Conservation (phyloP, 345 rosid genomes). For the Pistacia integerrima region DNA sequence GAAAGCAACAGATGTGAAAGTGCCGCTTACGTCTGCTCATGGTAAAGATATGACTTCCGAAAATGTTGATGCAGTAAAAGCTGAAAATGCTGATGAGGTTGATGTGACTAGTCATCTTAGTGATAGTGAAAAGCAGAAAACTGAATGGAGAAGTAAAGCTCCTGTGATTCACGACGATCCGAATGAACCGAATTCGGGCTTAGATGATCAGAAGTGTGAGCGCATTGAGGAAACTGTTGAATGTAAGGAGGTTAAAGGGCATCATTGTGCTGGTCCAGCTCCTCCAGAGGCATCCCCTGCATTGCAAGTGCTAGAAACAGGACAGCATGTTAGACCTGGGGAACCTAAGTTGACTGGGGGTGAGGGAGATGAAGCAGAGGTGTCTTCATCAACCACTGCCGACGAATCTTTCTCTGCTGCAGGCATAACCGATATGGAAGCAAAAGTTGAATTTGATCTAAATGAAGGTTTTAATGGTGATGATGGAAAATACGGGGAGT, state of each 20-base stretch:
- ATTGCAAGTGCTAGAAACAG: constrained; percentile 28
- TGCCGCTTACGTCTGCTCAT: constrained; percentile 25
- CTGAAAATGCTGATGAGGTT: constrained; percentile 37
- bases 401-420: constrained; percentile 31
- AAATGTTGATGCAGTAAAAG: constrained; percentile 32
- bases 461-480: constrained; percentile 77
- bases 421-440: constrained; percentile 45
- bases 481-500: constrained; percentile 50
- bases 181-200: constrained; percentile 18
- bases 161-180: constrained; percentile 11
- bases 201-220: constrained; percentile 37
- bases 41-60: constrained; percentile 23
- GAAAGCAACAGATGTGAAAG: constrained; percentile 29
- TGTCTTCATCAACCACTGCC: constrained; percentile 31
- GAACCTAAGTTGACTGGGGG: constrained; percentile 31
- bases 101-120: constrained; percentile 16
- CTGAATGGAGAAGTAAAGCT: constrained; percentile 29
- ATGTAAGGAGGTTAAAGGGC: constrained; percentile 26
- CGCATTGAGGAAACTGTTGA: constrained; percentile 31
- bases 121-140: constrained; percentile 27
- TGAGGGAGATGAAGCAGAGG: constrained; percentile 55
- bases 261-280: constrained; percentile 13
- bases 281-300: constrained; percentile 17
- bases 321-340: constrained; percentile 29
- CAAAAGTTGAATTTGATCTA: constrained; percentile 76